phyloP scores from a whole-genome alignment of 768 basidiomycete species.

The Leccinum broughii region DNA sequence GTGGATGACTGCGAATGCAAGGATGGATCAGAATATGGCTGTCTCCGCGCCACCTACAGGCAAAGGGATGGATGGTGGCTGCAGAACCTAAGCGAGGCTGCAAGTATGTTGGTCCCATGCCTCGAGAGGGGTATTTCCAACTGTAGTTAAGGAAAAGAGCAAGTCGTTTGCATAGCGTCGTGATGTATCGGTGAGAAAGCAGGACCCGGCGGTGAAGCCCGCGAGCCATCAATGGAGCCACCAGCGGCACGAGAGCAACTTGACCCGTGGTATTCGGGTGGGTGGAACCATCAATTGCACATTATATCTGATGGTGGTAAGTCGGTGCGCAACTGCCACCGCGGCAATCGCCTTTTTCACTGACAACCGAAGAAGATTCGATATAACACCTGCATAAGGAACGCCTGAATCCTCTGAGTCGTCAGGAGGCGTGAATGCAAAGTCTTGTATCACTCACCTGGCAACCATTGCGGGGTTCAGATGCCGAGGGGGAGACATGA shows the following conservation, averaged over 20 bases:
- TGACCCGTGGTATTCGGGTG: conserved; percentile 10
- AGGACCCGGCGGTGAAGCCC: conserved; percentile 5
- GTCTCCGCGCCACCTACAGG: conserved; percentile 31
- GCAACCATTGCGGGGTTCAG: conserved; percentile 22
- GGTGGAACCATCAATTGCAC: conserved; percentile 1
- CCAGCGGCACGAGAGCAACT: neutral
- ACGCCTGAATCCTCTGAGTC: conserved; percentile 3
- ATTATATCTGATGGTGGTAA: conserved; percentile 8
- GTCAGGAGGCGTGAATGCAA: conserved; percentile 18
- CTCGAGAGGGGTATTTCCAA: conserved; percentile 20
- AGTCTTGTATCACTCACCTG: conserved; percentile 3
- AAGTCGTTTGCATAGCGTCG: conserved; percentile 4
- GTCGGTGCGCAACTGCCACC: conserved; percentile 13
- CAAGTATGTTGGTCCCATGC: conserved; percentile 22
- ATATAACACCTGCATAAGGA: conserved; percentile 17
- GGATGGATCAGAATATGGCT: conserved; percentile 21
- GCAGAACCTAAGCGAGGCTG: conserved; percentile 31
- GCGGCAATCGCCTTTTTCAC: conserved; percentile 18
- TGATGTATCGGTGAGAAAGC: conserved; percentile 10
- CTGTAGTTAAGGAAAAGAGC: conserved; percentile 9
- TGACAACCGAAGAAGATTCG: conserved; percentile 17
- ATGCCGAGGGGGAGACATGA: conserved; percentile 17
- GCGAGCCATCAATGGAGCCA: conserved; percentile 3
- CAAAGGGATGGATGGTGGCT: conserved; percentile 24
- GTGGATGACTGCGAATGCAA: conserved; percentile 23